Base-by-base conservation (phyloP, 208 protist genomes). In the Leishmania lainsoni region DNA sequence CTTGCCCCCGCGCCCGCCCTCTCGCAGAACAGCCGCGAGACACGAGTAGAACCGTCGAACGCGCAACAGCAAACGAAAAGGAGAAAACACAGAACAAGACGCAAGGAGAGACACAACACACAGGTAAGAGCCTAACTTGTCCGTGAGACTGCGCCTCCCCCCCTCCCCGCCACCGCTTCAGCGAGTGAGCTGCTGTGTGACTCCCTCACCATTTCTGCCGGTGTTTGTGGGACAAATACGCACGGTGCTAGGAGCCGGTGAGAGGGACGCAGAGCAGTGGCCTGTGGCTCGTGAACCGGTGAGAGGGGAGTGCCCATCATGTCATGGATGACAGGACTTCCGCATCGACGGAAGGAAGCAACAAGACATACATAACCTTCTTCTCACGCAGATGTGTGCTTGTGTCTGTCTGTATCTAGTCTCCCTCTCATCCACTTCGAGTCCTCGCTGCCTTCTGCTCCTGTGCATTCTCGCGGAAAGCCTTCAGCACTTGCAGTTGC, bases 401-500 rank as follows among this genome's bases (percentile, higher is more conserved):
- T 76, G 29, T 22, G 5, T 61, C 5, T 76, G 49, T 35, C 6
- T 39, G 72, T 61, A 12, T 5, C 49, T 17, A 35, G 9, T 51
- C 45, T 16, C 22, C 69, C 52, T 42, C 16, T 73, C 45, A 73
- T 10, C 9, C 26, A 22, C 48, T 52, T 22, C 76, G 68, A 8
- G 45, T 39, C 73, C 51, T 76, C 8, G 20, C 12, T 10, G 56
- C 74, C 75, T 69, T 81, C 56, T 72, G 77, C 48, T 69, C 79
- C 22, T 61, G 63, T 26, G 59, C 69, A 48, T 81, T 75, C 5
- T 54, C 69, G 3, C 76, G 70, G 6, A 92, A 79, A 26, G 84
- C 89, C 61, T 54, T 45, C 58, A 92, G 79, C 4, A 90, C 84
- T 0, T 79, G 79, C 80, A 89, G 74, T 72, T 90, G 86, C 51